Evolutionary conservation across 345 rosid species (phyloP).

Genomic region (Brassica nigra): DNA sequence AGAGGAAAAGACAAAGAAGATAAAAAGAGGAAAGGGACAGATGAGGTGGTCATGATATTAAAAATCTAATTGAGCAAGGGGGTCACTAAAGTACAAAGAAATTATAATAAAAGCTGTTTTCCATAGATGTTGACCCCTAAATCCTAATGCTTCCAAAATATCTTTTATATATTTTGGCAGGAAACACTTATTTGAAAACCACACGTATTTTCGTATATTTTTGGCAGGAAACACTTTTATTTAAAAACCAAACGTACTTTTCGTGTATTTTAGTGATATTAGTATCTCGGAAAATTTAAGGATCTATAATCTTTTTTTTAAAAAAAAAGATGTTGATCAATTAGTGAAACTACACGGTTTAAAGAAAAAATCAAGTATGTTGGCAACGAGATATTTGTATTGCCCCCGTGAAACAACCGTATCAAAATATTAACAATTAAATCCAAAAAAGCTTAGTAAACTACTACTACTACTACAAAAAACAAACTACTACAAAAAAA

Average conservation of each 20-base stretch:
- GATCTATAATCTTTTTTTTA: neutral
- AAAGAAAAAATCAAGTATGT: neutral
- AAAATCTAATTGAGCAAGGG: neutral
- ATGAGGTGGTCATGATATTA: constrained; percentile 9
- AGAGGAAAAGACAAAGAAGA: constrained; percentile 4
- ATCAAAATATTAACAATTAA: neutral
- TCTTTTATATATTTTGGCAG: neutral
- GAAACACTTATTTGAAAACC: neutral
- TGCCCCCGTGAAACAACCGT: too few relatives aligned
- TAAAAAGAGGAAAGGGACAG: constrained; percentile 12
- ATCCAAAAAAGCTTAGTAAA: neutral
- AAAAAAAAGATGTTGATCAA: neutral
- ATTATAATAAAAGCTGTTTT: constrained; percentile 12
- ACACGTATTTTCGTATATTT: neutral
- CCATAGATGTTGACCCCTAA: constrained; percentile 15
- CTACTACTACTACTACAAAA: neutral
- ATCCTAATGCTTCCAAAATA: constrained; percentile 10
- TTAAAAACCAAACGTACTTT: neutral
- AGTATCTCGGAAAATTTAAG: neutral
- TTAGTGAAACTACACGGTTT: neutral
- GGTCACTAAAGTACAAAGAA: constrained; percentile 5
- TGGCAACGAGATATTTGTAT: neutral
- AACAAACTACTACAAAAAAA: neutral
- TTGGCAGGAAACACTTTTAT: neutral
- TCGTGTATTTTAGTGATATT: neutral